Evolutionary conservation across 305 asterid genomes (phyloP).

Genomic region (Solanum hybrid): DNA sequence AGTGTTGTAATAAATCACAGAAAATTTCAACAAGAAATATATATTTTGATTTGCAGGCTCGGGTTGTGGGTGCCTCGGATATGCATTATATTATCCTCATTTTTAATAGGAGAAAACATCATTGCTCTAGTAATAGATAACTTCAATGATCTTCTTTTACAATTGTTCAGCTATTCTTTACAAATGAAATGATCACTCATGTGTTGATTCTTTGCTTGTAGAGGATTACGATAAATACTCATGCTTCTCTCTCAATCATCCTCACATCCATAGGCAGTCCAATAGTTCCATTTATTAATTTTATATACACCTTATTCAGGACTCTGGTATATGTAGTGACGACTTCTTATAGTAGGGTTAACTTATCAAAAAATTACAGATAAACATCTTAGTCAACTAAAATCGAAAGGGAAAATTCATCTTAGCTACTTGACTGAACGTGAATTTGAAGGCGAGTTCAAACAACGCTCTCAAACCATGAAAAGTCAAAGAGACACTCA

Average conservation of each 20-base stretch:
- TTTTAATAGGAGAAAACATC: constrained; percentile 81
- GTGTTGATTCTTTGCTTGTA: constrained; percentile 16
- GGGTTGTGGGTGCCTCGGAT: constrained; percentile 79
- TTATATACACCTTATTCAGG: constrained; percentile 62
- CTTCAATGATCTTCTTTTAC: background rate
- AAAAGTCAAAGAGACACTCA: background rate
- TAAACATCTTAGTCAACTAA: background rate
- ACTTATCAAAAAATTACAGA: background rate
- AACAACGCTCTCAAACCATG: background rate
- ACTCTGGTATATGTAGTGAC: constrained; percentile 37
- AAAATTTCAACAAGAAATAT: background rate
- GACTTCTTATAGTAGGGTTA: background rate
- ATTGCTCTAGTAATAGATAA: constrained; percentile 52
- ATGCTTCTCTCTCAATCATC: constrained; percentile 50
- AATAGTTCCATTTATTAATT: constrained; percentile 60
- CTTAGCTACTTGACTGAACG: background rate
- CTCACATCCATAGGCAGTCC: constrained; percentile 56
- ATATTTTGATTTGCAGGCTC: constrained; percentile 45
- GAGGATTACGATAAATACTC: constrained; percentile 68
- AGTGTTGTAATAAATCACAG: background rate
- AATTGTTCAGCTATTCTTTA: background rate
- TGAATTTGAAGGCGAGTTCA: background rate
- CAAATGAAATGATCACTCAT: background rate
- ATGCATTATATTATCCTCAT: constrained; percentile 65
- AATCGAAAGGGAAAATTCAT: background rate